Percentiles rank a stretch among this genome's conserved stretches.
Evolutionary conservation across 2,329 filamentous ascomycete species (phyloP).

Genomic region (Aureobasidium vineae): DNA sequence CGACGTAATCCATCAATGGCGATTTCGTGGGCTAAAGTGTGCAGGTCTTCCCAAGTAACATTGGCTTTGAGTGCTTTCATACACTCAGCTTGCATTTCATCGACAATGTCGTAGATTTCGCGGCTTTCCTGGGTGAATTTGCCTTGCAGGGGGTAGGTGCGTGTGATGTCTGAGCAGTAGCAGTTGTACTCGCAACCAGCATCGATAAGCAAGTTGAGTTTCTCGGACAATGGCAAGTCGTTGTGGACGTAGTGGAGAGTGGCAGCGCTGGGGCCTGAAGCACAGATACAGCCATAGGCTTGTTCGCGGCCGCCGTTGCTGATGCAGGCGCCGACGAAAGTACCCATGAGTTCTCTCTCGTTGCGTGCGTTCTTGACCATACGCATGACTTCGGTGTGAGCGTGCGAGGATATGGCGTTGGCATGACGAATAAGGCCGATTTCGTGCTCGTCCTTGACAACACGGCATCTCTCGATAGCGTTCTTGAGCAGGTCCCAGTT

Average conservation of each 20-base stretch:
- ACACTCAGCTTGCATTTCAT: slow-evolving; percentile 80
- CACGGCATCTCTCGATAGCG: slow-evolving; percentile 76
- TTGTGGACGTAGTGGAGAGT: slow-evolving; percentile 88
- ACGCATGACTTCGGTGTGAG: slow-evolving; percentile 69
- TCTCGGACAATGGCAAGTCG: slow-evolving; percentile 64
- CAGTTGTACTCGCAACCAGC: slow-evolving; percentile 62
- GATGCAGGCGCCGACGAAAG: slow-evolving; percentile 75
- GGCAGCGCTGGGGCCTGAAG: slow-evolving; percentile 73
- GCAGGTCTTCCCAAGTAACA: slow-evolving; percentile 76
- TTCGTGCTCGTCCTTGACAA: slow-evolving; percentile 84
- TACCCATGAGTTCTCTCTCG: slow-evolving; percentile 78
- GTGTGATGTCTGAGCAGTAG: slow-evolving; percentile 65
- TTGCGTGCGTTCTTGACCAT: slow-evolving; percentile 64
- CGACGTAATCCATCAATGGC: slow-evolving; percentile 75
- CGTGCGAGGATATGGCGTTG: slow-evolving; percentile 73
- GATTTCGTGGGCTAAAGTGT: slow-evolving; percentile 74
- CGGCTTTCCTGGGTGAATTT: slow-evolving; percentile 67
- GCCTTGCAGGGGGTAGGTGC: slow-evolving; percentile 79
- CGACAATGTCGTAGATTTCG: slow-evolving; percentile 63
- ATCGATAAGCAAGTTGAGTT: slow-evolving; percentile 79
- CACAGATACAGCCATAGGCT: slow-evolving; percentile 85
- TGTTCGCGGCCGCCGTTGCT: slow-evolving; percentile 74
- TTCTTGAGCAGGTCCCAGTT: slow-evolving; percentile 56
- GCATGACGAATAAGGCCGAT: slow-evolving; percentile 77
- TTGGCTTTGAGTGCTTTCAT: slow-evolving; percentile 71